phyloP scores from a whole-genome alignment of 306 rosid genomes.

The Citrullus mucosospermus region DNA sequence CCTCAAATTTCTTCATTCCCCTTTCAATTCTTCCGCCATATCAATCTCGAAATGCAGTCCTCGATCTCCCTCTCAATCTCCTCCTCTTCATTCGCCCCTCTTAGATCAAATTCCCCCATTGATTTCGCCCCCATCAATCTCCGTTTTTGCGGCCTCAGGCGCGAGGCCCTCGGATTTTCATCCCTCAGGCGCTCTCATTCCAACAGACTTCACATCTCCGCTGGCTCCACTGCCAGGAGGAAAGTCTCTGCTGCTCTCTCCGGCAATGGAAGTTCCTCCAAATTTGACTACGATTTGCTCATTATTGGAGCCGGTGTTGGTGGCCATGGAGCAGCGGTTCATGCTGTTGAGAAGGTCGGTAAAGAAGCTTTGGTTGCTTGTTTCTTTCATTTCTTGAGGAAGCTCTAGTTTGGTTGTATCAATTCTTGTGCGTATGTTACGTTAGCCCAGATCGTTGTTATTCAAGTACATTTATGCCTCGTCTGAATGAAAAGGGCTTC shows the following conservation, averaged over 20 bases:
- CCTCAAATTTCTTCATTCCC: not conserved
- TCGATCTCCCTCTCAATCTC: slow-evolving; percentile 57
- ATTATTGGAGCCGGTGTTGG: slow-evolving; percentile 98
- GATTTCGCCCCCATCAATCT: slow-evolving; percentile 24
- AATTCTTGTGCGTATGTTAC: not conserved
- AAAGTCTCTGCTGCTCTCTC: slow-evolving; percentile 41
- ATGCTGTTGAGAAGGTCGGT: slow-evolving; percentile 83
- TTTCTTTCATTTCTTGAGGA: not conserved
- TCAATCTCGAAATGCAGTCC: slow-evolving; percentile 51
- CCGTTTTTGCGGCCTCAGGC: slow-evolving; percentile 73
- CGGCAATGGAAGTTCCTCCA: slow-evolving; percentile 54
- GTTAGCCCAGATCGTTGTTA: not conserved
- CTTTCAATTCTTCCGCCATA: not conserved
- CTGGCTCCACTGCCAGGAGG: slow-evolving; percentile 6
- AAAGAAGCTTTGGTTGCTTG: not conserved
- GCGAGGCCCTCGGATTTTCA: slow-evolving; percentile 50
- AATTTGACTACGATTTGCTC: slow-evolving; percentile 76
- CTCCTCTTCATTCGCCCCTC: slow-evolving; percentile 31
- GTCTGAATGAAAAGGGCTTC: not conserved
- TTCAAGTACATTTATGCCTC: not conserved
- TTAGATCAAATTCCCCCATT: slow-evolving; percentile 30
- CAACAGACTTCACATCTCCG: slow-evolving; percentile 13
- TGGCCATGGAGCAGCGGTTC: slow-evolving; percentile 96
- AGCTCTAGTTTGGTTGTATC: not conserved
- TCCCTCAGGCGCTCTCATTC: slow-evolving; percentile 22